A percentile compares a stretch with the other conserved stretches of the same genome.
These are phyloP conservation scores for Boechera divaricarpa DNA, from an alignment of 345 rosid genomes.

Conservation along the genomic window DNA sequence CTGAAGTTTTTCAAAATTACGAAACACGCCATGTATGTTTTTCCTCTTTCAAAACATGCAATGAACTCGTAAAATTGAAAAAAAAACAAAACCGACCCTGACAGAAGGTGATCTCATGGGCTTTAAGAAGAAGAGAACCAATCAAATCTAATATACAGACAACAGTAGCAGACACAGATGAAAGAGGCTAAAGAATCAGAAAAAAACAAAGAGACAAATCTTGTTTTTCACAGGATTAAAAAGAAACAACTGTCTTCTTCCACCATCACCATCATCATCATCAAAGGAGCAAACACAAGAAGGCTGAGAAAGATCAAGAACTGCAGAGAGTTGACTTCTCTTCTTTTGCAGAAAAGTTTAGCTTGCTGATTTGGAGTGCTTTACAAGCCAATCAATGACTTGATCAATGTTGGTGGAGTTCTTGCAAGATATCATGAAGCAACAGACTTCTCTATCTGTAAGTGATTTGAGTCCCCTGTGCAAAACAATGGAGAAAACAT, in stretches of 20 bases:
- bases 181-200: conserved; percentile 31
- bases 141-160: conserved; percentile 48
- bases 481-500: conserved; percentile 23
- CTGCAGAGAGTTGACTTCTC: conserved; percentile 1
- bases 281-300: conserved; percentile 40
- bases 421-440: conserved; percentile 96
- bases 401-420: conserved; percentile 86
- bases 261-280: conserved; percentile 28
- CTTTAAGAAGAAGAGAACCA: conserved; percentile 31
- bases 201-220: conserved; percentile 25
- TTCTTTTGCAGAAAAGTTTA: conserved; percentile 33
- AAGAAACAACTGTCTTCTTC: conserved; percentile 28
- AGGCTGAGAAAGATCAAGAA: conserved; percentile 36
- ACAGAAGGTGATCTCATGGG: conserved; percentile 17
- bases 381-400: conserved; percentile 92
- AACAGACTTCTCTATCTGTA: conserved; percentile 88
- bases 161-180: conserved; percentile 32
- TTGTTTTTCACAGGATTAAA: conserved; percentile 30
- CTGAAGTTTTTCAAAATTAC: background rate
- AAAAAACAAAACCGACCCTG: background rate
- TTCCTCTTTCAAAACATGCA: background rate
- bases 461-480: conserved; percentile 73
- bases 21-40: background rate
- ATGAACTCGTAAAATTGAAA: conserved; percentile 22
- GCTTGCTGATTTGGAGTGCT: conserved; percentile 80